These are phyloP conservation scores for Xylaria sp. DNA, from an alignment of 2,329 filamentous ascomycete genomes.

Conservation along the genomic window DNA sequence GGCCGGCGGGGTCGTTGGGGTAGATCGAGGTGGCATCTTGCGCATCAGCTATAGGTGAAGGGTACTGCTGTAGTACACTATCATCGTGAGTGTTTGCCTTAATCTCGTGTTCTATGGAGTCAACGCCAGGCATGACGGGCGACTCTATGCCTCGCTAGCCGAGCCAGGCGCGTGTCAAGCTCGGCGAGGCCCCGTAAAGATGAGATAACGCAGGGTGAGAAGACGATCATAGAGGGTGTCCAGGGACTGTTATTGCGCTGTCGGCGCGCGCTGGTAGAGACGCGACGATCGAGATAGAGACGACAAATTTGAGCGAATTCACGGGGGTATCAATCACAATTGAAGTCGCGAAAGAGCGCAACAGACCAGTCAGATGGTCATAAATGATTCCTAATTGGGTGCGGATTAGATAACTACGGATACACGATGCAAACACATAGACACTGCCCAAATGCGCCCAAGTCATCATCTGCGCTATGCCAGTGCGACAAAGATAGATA, in stretches of 20 bases:
- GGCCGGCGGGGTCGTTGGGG: slow-evolving; percentile 31
- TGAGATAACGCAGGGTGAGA: background rate
- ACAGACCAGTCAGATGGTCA: slow-evolving; percentile 16
- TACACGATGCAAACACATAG: background rate
- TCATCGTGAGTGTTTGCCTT: slow-evolving; percentile 35
- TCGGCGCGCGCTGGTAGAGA: background rate
- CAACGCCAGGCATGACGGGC: slow-evolving; percentile 39
- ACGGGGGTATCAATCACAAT: slow-evolving; percentile 22
- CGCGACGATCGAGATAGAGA: background rate
- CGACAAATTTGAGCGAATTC: slow-evolving; percentile 12
- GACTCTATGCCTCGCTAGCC: slow-evolving; percentile 24
- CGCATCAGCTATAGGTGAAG: slow-evolving; percentile 52
- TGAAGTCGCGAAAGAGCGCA: slow-evolving; percentile 11
- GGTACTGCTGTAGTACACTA: slow-evolving; percentile 49
- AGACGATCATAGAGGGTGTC: background rate
- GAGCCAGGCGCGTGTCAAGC: slow-evolving; percentile 18
- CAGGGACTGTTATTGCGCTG: background rate
- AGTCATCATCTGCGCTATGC: background rate
- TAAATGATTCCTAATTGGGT: slow-evolving; percentile 20
- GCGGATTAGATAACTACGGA: slow-evolving; percentile 28
- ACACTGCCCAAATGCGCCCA: background rate
- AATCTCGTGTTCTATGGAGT: slow-evolving; percentile 35
- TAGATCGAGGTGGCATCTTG: slow-evolving; percentile 54
- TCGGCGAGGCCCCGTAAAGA: slow-evolving; percentile 5
- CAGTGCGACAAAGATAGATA: background rate